These are phyloP conservation scores for Paraphaeosphaeria minitans DNA, from an alignment of 2,329 filamentous ascomycete genomes.

Conservation along the genomic window DNA sequence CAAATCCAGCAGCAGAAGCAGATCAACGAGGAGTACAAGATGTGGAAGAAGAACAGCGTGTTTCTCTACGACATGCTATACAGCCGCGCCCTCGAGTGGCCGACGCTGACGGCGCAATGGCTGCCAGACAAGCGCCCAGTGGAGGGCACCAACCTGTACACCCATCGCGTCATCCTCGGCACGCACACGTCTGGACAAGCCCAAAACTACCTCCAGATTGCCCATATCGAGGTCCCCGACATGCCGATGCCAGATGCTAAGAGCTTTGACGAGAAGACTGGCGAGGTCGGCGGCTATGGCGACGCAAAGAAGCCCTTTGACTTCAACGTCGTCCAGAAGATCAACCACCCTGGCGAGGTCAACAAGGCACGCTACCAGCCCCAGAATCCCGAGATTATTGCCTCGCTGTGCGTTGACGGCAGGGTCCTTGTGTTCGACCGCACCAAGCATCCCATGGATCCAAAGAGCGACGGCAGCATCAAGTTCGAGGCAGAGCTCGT, in stretches of 20 bases:
- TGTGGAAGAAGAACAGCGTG: constrained; percentile 99
- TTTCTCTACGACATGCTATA: constrained; percentile 99
- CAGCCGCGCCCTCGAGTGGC: constrained; percentile 93
- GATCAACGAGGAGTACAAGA: constrained; percentile 99
- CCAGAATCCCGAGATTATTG: constrained; percentile 95
- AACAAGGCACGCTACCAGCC: constrained; percentile 99
- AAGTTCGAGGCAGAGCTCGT: constrained; percentile 83
- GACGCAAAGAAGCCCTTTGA: constrained; percentile 77
- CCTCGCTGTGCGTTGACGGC: constrained; percentile 86
- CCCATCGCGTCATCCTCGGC: constrained; percentile 88
- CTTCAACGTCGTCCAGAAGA: constrained; percentile 92
- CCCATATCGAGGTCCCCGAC: constrained; percentile 90
- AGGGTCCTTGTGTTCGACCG: constrained; percentile 93
- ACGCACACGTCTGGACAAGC: constrained; percentile 90
- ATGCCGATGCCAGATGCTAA: constrained; percentile 71
- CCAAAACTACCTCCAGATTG: constrained; percentile 92
- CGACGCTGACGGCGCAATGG: constrained; percentile 97
- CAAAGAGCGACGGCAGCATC: constrained; percentile 66
- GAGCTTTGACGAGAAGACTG: constrained; percentile 89
- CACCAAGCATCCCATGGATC: constrained; percentile 85
- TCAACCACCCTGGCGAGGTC: constrained; percentile 94
- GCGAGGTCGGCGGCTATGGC: constrained; percentile 93
- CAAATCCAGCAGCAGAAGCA: constrained; percentile 79
- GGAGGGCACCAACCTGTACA: constrained; percentile 83
- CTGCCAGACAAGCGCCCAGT: constrained; percentile 72